Base-by-base conservation (phyloP, 225 moss, liverwort and hornwort species). In the Climacium dendroides region DNA sequence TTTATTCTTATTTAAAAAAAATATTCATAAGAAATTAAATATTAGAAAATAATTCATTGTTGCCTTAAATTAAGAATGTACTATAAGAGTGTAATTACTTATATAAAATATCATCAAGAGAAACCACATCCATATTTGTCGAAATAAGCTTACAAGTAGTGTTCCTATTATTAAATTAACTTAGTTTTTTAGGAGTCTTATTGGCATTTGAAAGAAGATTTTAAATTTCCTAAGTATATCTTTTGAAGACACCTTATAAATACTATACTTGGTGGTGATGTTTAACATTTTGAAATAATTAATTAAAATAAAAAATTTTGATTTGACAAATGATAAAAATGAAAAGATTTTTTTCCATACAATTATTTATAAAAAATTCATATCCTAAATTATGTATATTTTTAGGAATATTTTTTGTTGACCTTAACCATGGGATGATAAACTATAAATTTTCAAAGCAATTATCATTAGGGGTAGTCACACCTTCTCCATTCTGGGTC, bases 171-270 rank as follows among this genome's bases (percentile, higher is more conserved):
- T 73, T 11, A 48, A 30, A 11, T 2, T 29, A 73, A 6, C 0
- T 29, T 18, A 18, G 28, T 73, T 72, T 13, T 47, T 47, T 18
- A 18, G 0, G 12, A 74, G 3, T 48, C 7, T 19, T 32, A 0
- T 30, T 74, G 7, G 10, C 17, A 45, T 71, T 43, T 16, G 28
- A 28, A 72, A 43, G 5, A 72, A 32, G 19, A 47, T 47, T 48
- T 48, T 0, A 19, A 0, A 4, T 16, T 19, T 12, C 7, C 3
- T 74, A 48, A 30, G 7, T 12, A 74, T 48, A 4, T 15, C 7
- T 32, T 48, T 48, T 0, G 0, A 74, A 0, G 7, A 32, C 0
- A 48, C 19, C 2, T 2, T 4, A 7, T 19, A 0, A 73, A 47
- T 2, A 73, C 0, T 0, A 0, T 11, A 73, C 19, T 28, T 11